Percentiles rank a stretch among this genome's conserved stretches.
Conservation (phyloP, 768 basidiomycete genomes). For the Clathrus columnatus region DNA sequence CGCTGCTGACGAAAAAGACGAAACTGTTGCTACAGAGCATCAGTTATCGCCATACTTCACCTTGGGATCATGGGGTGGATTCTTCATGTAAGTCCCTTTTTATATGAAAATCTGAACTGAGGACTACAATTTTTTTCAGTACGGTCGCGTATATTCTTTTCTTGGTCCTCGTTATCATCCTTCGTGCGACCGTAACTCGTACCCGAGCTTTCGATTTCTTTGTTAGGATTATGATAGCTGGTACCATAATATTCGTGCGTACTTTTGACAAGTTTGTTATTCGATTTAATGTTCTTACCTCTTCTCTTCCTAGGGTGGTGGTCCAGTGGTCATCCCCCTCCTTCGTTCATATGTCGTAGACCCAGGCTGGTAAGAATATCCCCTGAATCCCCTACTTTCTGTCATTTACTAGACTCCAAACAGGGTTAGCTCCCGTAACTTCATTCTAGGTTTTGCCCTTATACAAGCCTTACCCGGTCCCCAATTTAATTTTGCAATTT, state of each 20-base stretch:
- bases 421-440: conserved; percentile 46
- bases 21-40: neutral
- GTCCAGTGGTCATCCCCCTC: conserved; percentile 49
- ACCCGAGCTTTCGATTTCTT: conserved; percentile 23
- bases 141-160: neutral
- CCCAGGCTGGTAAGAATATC: conserved; percentile 38
- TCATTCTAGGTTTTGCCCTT: conserved; percentile 44
- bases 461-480: conserved; percentile 44
- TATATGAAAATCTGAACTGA: neutral
- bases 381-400: conserved; percentile 45
- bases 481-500: conserved; percentile 48
- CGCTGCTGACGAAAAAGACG: neutral
- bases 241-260: conserved; percentile 37
- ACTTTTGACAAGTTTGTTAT: neutral
- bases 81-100: conserved; percentile 1
- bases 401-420: conserved; percentile 38
- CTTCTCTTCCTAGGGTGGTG: conserved; percentile 25
- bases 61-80: neutral
- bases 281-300: neutral
- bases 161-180: neutral
- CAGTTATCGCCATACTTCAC: neutral
- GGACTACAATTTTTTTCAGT: neutral
- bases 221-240: conserved; percentile 40
- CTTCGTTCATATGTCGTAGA: conserved; percentile 43
- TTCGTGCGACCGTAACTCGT: neutral